Percentiles rank a stretch among this genome's conserved stretches.
phyloP scores from a whole-genome alignment of 73 alveolate genomes.

The Symbiodinium natans region DNA sequence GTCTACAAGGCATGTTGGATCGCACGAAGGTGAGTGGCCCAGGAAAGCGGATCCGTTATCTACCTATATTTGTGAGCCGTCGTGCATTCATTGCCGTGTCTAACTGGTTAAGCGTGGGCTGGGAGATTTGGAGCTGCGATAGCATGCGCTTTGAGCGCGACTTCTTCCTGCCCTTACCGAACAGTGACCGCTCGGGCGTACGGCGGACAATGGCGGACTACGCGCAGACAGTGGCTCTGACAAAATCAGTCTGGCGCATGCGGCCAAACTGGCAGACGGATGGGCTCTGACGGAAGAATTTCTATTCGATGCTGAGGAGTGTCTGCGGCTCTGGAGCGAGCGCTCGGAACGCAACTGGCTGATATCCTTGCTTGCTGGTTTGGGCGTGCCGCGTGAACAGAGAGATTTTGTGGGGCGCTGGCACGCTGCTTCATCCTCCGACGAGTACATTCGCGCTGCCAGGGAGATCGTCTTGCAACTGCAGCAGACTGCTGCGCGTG shows the following conservation, averaged over 20 bases:
- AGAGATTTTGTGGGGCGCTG: slow-evolving; percentile 27
- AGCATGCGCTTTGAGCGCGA: background rate
- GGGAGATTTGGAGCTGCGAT: background rate
- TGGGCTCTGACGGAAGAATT: background rate
- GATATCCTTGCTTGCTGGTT: background rate
- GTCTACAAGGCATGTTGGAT: background rate
- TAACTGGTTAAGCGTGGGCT: background rate
- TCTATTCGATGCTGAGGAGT: background rate
- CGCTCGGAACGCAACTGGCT: slow-evolving; percentile 44
- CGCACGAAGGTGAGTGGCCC: slow-evolving; percentile 38
- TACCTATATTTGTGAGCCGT: background rate
- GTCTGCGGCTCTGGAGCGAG: background rate
- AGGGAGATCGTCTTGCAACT: background rate
- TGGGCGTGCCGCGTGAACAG: background rate
- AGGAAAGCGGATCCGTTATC: background rate
- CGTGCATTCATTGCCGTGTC: background rate
- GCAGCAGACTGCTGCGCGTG: background rate
- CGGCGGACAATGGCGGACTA: background rate
- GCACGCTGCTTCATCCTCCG: background rate
- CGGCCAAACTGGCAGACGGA: no score
- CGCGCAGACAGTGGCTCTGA: background rate
- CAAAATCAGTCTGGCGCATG: background rate
- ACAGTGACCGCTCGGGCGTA: background rate
- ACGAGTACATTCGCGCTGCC: slow-evolving; percentile 30
- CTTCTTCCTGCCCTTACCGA: background rate